Base-by-base conservation (phyloP, 2,329 filamentous ascomycete species). In the Aspergillus glaucus region DNA sequence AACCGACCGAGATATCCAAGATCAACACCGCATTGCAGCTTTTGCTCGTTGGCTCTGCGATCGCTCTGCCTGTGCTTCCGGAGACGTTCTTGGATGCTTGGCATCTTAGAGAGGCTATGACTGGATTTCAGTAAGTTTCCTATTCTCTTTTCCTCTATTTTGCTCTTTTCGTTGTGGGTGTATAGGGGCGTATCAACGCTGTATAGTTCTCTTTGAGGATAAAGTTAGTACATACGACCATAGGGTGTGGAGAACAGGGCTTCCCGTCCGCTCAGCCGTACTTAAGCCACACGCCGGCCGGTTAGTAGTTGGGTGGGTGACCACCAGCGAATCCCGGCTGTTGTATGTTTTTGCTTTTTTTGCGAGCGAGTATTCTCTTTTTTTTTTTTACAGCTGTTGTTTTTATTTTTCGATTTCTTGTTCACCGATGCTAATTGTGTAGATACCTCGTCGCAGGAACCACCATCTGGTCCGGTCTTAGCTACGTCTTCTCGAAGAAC, bases 1-100 rank as follows among this genome's bases (percentile, higher is more conserved):
- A 68, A 52, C 69, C 70, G 1, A 74, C 72, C 1, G 62, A 63
- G 30, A 69, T 75, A 34, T 74, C 70, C 3, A 75, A 76, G 74
- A 85, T 90, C 69, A 98, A 98, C 70, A 98, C 93, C 0, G 90
- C 94, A 40, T 72, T 97, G 58, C 93, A 98, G 67, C 75, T 98
- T 17, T 82, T 85, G 4, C 79, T 98, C 10, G 87, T 98, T 61
- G 92, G 91, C 15, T 79, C 85, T 9, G 91, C 90, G 2, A 89
- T 92, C 43, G 83, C 87, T 1, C 79, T 90, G 39, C 92, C 91
- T 0, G 77, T 96, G 10, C 59, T 95, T 21, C 80, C 70, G 40
- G 75, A 67, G 68, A 75, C 46, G 75, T 84, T 68, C 55, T 83
- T 60, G 65, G 75, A 48, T 62, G 73, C 39, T 65, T 80, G 43